Evolutionary conservation across 495 filamentous ascomycete genomes (phyloP).

Genomic region (Bryoglossum gracile): DNA sequence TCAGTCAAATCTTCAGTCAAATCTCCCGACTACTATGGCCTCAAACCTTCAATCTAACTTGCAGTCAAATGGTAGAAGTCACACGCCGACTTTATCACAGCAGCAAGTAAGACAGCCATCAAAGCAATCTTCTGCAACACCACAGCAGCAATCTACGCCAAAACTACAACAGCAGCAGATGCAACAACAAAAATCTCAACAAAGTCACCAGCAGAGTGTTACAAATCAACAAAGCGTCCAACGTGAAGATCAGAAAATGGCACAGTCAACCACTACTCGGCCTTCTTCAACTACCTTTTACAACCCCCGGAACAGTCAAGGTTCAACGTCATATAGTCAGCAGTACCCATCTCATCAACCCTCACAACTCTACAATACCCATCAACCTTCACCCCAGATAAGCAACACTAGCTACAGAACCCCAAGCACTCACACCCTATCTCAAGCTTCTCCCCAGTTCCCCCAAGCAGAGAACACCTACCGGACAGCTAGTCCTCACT

Average conservation of each 20-base stretch:
- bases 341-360: slow-evolving; percentile 26
- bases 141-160: slow-evolving; percentile 20
- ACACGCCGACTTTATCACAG: slow-evolving; percentile 18
- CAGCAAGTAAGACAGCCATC: slow-evolving; percentile 24
- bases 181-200: slow-evolving; percentile 26
- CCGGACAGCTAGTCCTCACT: slow-evolving; percentile 26
- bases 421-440: slow-evolving; percentile 11
- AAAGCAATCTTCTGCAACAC: slow-evolving; percentile 22
- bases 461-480: slow-evolving; percentile 27
- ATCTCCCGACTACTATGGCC: too few species aligned
- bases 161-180: slow-evolving; percentile 22
- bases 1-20: too few species aligned
- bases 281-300: slow-evolving; percentile 18
- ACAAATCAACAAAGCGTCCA: too few species aligned
- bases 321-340: slow-evolving; percentile 14
- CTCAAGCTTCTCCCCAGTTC: slow-evolving; percentile 24
- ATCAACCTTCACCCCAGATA: slow-evolving; percentile 23
- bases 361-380: slow-evolving; percentile 19
- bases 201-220: slow-evolving; percentile 14
- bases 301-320: slow-evolving; percentile 15
- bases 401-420: slow-evolving; percentile 22
- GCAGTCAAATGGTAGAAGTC: slow-evolving; percentile 21
- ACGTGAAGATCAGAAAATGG: slow-evolving; percentile 21
- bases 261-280: slow-evolving; percentile 8
- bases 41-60: too few species aligned